phyloP scores from a whole-genome alignment of 345 rosid genomes.

The Lepidium didymum region DNA sequence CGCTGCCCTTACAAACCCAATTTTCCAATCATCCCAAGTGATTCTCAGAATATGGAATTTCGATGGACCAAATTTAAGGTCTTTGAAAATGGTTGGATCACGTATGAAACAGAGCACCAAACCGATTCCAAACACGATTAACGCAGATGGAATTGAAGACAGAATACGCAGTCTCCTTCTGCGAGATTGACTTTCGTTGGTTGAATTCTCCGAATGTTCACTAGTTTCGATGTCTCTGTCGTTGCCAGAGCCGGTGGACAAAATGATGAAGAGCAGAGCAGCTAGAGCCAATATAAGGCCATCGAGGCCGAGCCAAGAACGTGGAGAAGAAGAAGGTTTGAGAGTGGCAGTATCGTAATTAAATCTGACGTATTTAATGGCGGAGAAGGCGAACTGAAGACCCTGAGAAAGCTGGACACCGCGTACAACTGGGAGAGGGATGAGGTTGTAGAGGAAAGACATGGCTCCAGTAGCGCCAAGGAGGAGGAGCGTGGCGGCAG shows the following conservation, averaged over 20 bases:
- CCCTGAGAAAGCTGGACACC: conserved; percentile 97
- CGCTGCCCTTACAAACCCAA: conserved; percentile 71
- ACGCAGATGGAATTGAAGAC: conserved; percentile 63
- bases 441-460: conserved; percentile 59
- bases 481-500: conserved; percentile 51
- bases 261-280: conserved; percentile 47
- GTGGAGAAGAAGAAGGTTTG: conserved; percentile 51
- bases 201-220: neutral
- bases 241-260: conserved; percentile 63
- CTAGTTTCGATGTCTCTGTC: neutral
- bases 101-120: conserved; percentile 53
- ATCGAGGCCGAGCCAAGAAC: conserved; percentile 75
- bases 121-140: conserved; percentile 60
- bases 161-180: conserved; percentile 42
- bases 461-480: conserved; percentile 72
- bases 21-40: conserved; percentile 86
- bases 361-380: conserved; percentile 69
- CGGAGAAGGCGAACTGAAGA: conserved; percentile 78
- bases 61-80: conserved; percentile 65
- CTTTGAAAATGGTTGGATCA: conserved; percentile 45
- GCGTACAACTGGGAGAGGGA: conserved; percentile 87
- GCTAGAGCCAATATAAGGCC: conserved; percentile 60
- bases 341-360: conserved; percentile 57
- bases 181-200: neutral
- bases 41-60: conserved; percentile 43